phyloP scores from a whole-genome alignment of 2,329 filamentous ascomycete genomes.

The Aspergillus brunneoviolaceus region DNA sequence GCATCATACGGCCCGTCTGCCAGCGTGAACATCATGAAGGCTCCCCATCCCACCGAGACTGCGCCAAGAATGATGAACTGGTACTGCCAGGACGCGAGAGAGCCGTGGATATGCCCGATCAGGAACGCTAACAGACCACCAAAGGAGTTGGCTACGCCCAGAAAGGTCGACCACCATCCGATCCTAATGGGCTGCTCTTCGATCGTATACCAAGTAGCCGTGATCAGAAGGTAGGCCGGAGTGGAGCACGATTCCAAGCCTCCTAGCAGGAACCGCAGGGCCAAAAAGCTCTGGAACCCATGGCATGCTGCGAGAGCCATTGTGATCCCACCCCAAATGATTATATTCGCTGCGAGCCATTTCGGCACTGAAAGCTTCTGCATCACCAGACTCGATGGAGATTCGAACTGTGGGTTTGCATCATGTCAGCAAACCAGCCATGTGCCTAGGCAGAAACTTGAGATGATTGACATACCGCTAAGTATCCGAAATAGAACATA shows the following conservation, averaged over 20 bases:
- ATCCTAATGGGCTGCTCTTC: constrained; percentile 21
- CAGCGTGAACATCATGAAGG: too few relatives aligned
- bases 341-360: background rate
- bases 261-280: too few relatives aligned
- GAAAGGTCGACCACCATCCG: background rate
- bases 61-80: constrained; percentile 21
- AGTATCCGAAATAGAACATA: background rate
- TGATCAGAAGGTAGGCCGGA: constrained; percentile 23
- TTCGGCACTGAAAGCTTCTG: background rate
- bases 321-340: background rate
- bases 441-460: too few relatives aligned
- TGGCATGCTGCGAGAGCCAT: background rate
- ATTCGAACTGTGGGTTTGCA: background rate
- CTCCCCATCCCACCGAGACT: too few relatives aligned
- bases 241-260: background rate
- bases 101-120: constrained; percentile 16
- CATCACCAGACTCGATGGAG: background rate
- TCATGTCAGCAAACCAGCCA: too few relatives aligned
- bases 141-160: background rate
- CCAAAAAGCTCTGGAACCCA: background rate
- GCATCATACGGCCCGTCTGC: constrained; percentile 10
- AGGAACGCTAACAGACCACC: constrained; percentile 19
- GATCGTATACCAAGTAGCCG: constrained; percentile 24
- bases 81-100: constrained; percentile 17
- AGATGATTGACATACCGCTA: background rate